Conservation (phyloP, 257 asterid species). For the Nicotiana paniculata region DNA sequence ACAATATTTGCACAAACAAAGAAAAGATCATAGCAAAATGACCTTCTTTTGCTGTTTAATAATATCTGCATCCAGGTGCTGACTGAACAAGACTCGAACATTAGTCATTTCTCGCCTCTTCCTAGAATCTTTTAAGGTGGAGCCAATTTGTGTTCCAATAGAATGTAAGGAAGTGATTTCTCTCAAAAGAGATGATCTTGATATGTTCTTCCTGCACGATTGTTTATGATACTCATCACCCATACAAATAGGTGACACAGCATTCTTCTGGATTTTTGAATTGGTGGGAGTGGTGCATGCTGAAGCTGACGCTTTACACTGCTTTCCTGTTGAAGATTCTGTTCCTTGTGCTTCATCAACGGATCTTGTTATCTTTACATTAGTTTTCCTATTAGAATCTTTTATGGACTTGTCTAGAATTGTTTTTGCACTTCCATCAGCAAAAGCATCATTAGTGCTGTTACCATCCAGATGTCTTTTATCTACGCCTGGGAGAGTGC, state of each 20-base stretch:
- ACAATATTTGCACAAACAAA: background rate
- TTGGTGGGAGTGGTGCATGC: conserved; percentile 49
- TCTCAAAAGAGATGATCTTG: conserved; percentile 43
- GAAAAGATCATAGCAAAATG: background rate
- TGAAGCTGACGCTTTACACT: conserved; percentile 21
- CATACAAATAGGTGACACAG: conserved; percentile 80
- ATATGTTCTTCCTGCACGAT: conserved; percentile 53
- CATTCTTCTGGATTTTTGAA: conserved; percentile 29
- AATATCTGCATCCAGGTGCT: conserved; percentile 71
- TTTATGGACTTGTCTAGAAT: conserved; percentile 13
- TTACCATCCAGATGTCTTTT: conserved; percentile 13
- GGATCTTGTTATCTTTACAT: conserved; percentile 11
- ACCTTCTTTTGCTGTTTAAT: conserved; percentile 84
- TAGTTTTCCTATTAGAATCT: conserved; percentile 21
- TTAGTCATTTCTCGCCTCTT: conserved; percentile 67
- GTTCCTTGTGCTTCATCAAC: conserved; percentile 21
- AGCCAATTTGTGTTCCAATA: conserved; percentile 21
- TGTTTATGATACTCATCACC: conserved; percentile 86
- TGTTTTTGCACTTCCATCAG: conserved; percentile 8
- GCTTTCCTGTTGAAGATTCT: conserved; percentile 40
- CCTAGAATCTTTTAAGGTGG: conserved; percentile 44
- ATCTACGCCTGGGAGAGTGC: background rate
- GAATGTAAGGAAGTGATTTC: conserved; percentile 36
- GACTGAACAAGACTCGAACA: conserved; percentile 82
- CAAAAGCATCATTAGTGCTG: conserved; percentile 18